A percentile compares a stretch with the other conserved stretches of the same genome.
phyloP scores from a whole-genome alignment of 2,329 filamentous ascomycete species.

The Botrytis squamosa region DNA sequence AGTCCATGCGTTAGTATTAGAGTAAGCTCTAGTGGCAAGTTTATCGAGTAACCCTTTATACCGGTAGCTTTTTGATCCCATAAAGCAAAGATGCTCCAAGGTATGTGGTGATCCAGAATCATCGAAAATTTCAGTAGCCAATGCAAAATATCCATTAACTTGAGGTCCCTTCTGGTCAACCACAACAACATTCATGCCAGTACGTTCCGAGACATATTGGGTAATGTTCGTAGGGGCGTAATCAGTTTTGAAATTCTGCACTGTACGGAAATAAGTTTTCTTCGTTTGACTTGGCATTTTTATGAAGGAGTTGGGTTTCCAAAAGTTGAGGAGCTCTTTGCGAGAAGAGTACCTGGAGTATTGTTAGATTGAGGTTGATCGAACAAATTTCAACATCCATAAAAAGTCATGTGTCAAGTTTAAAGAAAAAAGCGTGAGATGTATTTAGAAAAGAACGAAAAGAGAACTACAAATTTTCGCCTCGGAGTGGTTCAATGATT shows the following conservation, averaged over 20 bases:
- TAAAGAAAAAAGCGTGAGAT: not conserved
- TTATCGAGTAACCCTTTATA: conserved; percentile 97
- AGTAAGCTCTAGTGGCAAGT: conserved; percentile 89
- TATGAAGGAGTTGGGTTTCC: conserved; percentile 21
- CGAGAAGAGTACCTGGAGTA: not conserved
- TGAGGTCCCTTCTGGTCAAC: conserved; percentile 94
- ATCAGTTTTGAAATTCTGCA: conserved; percentile 84
- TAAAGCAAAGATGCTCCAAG: conserved; percentile 79
- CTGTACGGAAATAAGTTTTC: conserved; percentile 69
- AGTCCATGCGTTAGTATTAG: conserved; percentile 94
- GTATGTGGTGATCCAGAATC: conserved; percentile 91
- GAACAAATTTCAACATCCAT: not conserved
- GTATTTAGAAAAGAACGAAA: not conserved
- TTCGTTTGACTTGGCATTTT: conserved; percentile 56
- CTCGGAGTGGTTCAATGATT: not conserved
- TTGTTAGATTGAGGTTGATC: not conserved
- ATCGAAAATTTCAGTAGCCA: conserved; percentile 96
- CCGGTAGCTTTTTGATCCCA: conserved; percentile 88
- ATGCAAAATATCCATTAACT: conserved; percentile 87
- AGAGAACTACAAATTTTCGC: not conserved
- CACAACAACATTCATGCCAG: conserved; percentile 91
- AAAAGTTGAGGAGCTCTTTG: not conserved
- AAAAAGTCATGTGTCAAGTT: not conserved
- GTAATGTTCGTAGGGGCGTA: conserved; percentile 87
- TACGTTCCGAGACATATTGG: conserved; percentile 93